Evolutionary conservation across 2,329 filamentous ascomycete genomes (phyloP).

Genomic region (Neonectria punicea): DNA sequence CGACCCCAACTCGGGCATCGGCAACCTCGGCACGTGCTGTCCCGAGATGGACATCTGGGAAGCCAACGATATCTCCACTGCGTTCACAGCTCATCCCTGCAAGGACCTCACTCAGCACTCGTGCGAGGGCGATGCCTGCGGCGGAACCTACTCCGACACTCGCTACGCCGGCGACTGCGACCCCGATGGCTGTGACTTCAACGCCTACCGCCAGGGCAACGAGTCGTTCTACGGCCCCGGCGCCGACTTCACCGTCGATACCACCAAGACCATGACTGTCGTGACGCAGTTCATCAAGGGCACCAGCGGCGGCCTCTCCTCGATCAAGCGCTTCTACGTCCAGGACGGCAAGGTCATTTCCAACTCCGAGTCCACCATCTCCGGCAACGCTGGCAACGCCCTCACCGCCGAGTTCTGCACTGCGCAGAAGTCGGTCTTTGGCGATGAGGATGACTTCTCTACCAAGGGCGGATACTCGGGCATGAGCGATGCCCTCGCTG

Average conservation of each 20-base stretch:
- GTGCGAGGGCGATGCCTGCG: conserved; percentile 62
- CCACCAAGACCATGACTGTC: conserved; percentile 68
- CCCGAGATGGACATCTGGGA: conserved; percentile 71
- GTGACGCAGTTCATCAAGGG: conserved; percentile 69
- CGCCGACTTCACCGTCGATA: conserved; percentile 66
- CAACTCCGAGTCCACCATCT: conserved; percentile 58
- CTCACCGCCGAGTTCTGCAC: conserved; percentile 69
- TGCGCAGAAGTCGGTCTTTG: conserved; percentile 66
- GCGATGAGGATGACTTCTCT: conserved; percentile 63
- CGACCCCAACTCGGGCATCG: conserved; percentile 64
- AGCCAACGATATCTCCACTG: conserved; percentile 71
- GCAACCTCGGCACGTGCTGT: conserved; percentile 65
- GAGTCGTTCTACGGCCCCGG: conserved; percentile 68
- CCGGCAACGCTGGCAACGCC: conserved; percentile 52
- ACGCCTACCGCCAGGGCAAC: conserved; percentile 72
- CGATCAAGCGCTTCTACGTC: conserved; percentile 73
- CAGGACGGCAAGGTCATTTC: conserved; percentile 68
- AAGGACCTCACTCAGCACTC: conserved; percentile 57
- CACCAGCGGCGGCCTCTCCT: conserved; percentile 61
- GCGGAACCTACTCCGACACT: conserved; percentile 59
- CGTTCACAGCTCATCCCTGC: conserved; percentile 73
- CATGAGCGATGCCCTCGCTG: conserved; percentile 60
- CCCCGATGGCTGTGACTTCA: conserved; percentile 76
- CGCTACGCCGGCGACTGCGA: conserved; percentile 73
- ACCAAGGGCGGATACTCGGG: conserved; percentile 64